Evolutionary conservation across 768 basidiomycete genomes (phyloP).

Genomic region (Neoboletus subvelutipes): DNA sequence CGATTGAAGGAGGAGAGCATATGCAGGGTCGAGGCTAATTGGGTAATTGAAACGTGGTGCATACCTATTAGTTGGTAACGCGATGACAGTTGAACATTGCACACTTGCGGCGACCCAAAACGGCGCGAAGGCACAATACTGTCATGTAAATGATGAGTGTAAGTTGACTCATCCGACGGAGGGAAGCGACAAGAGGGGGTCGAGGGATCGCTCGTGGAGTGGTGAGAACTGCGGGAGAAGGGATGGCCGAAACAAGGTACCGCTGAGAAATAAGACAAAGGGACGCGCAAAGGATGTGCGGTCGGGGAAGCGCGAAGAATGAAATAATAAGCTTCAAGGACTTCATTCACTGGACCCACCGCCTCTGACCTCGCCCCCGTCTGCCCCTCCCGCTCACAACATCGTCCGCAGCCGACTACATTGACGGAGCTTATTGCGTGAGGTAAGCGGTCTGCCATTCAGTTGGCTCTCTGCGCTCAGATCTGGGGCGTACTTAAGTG

Average conservation of each 20-base stretch:
- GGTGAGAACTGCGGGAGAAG: constrained; percentile 6
- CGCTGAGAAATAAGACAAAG: background rate
- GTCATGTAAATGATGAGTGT: background rate
- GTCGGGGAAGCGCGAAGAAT: background rate
- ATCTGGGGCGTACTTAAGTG: constrained; percentile 12
- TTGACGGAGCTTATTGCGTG: constrained; percentile 7
- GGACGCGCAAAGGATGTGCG: too few species aligned
- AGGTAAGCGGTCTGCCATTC: constrained; percentile 15
- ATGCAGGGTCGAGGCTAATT: background rate
- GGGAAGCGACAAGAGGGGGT: background rate
- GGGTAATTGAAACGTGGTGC: background rate
- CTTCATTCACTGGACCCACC: background rate
- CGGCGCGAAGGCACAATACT: background rate
- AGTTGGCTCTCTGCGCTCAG: background rate
- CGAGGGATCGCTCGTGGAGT: background rate
- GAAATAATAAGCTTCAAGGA: background rate
- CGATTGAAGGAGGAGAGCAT: background rate
- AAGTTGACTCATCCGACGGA: background rate
- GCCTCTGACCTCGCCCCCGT: background rate
- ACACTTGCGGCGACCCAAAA: background rate
- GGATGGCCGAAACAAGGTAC: background rate
- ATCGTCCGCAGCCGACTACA: background rate
- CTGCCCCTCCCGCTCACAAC: background rate
- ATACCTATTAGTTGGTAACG: too few species aligned
- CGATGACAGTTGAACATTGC: background rate